Percentiles rank a stretch among this genome's conserved stretches.
Conservation (phyloP, 2,329 filamentous ascomycete species). For the Epichloe gansuensis region DNA sequence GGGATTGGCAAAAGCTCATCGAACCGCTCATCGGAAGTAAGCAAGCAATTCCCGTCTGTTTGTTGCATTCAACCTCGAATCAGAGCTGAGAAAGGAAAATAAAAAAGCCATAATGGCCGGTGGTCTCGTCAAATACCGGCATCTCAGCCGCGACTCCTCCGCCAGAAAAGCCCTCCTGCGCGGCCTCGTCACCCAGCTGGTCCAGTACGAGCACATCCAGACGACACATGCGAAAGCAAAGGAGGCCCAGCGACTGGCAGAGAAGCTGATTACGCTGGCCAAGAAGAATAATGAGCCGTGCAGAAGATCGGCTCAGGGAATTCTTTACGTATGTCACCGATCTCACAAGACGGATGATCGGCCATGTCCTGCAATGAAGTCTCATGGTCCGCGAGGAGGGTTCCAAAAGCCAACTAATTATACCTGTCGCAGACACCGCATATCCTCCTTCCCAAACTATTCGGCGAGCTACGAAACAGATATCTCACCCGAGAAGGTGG, state of each 20-base stretch:
- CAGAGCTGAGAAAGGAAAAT: not conserved
- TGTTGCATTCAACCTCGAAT: not conserved
- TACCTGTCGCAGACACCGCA: constrained; percentile 45
- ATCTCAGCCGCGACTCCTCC: constrained; percentile 72
- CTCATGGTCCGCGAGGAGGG: not conserved
- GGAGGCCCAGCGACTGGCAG: constrained; percentile 84
- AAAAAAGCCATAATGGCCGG: constrained; percentile 56
- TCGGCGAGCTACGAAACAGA: constrained; percentile 67
- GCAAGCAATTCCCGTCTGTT: not conserved
- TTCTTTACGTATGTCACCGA: constrained; percentile 61
- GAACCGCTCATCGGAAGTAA: not conserved
- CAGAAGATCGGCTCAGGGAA: constrained; percentile 59
- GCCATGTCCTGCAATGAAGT: no score
- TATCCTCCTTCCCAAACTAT: constrained; percentile 70
- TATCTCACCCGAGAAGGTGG: constrained; percentile 74
- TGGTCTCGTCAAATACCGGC: constrained; percentile 75
- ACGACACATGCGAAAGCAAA: constrained; percentile 97
- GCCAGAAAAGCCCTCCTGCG: constrained; percentile 88
- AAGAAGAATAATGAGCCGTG: constrained; percentile 87
- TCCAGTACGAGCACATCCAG: constrained; percentile 84
- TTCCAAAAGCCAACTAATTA: not conserved
- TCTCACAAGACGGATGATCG: no score
- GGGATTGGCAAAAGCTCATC: not conserved
- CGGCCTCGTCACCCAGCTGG: constrained; percentile 89
- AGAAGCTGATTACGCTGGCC: constrained; percentile 86